These are phyloP conservation scores for Fibroporia radiculosa DNA, from an alignment of 768 basidiomycete species.

Conservation along the genomic window DNA sequence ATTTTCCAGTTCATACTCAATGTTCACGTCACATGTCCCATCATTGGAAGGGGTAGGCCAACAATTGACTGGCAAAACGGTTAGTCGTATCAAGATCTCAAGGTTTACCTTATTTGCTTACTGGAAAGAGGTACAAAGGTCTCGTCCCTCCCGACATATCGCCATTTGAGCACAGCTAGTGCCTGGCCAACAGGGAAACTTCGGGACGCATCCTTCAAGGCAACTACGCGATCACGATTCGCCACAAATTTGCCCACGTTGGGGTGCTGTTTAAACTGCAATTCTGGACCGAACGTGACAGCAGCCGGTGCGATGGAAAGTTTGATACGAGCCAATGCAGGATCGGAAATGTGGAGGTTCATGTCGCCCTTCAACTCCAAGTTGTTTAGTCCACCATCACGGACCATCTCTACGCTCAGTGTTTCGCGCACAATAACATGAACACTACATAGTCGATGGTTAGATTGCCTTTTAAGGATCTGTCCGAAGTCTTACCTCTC, in stretches of 20 bases:
- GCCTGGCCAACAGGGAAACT: conserved; percentile 85
- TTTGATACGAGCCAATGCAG: conserved; percentile 62
- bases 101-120: conserved; percentile 33
- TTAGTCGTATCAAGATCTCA: background rate
- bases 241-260: conserved; percentile 83
- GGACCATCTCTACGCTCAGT: conserved; percentile 70
- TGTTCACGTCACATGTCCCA: conserved; percentile 90
- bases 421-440: conserved; percentile 83
- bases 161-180: conserved; percentile 87
- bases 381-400: conserved; percentile 85
- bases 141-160: conserved; percentile 87
- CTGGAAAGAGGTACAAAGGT: conserved; percentile 85
- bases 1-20: conserved; percentile 95
- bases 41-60: conserved; percentile 93
- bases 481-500: conserved; percentile 50
- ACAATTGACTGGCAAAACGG: conserved; percentile 66
- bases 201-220: conserved; percentile 75
- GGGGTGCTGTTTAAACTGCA: conserved; percentile 97
- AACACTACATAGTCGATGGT: conserved; percentile 43
- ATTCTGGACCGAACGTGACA: conserved; percentile 51
- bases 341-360: conserved; percentile 80
- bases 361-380: conserved; percentile 94
- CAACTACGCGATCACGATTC: conserved; percentile 58
- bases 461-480: background rate
- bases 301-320: conserved; percentile 53